A percentile compares a stretch with the other conserved stretches of the same genome.
phyloP scores from a whole-genome alignment of 768 basidiomycete species.

The Boletus pseudopeckii region DNA sequence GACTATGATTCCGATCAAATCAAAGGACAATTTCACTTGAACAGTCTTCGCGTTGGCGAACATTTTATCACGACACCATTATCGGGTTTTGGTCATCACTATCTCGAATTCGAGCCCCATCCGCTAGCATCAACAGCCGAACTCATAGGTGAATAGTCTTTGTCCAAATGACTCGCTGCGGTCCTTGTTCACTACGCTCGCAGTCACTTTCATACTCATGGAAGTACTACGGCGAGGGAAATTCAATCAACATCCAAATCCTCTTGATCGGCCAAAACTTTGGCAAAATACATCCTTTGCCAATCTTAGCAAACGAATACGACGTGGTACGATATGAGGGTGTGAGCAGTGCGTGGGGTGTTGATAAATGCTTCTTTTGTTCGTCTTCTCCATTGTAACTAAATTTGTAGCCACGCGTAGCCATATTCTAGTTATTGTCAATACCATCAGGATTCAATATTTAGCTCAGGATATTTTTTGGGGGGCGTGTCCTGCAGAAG shows the following conservation, averaged over 20 bases:
- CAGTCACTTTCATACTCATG: conserved; percentile 63
- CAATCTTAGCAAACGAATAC: conserved; percentile 30
- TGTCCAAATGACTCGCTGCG: neutral
- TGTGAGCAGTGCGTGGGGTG: neutral
- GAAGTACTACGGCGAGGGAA: conserved; percentile 60
- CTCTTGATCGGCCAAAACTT: conserved; percentile 45
- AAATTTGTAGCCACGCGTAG: neutral
- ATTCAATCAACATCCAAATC: conserved; percentile 48
- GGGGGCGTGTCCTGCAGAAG: neutral
- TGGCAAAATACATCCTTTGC: conserved; percentile 37
- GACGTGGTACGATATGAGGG: conserved; percentile 31
- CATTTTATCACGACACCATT: conserved; percentile 49
- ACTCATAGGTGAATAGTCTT: conserved; percentile 41
- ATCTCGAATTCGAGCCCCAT: conserved; percentile 54
- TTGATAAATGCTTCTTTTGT: neutral
- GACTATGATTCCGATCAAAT: conserved; percentile 49
- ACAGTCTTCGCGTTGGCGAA: conserved; percentile 43
- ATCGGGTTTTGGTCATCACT: conserved; percentile 52
- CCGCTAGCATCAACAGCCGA: conserved; percentile 48
- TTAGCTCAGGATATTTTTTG: neutral
- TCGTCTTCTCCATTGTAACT: conserved; percentile 1
- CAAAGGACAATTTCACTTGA: conserved; percentile 51
- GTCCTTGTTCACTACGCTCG: conserved; percentile 9
- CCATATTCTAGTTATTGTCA: neutral
- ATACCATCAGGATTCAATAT: neutral